Percentiles rank a stretch among this genome's conserved stretches.
Conservation (phyloP, 1,284 basidiomycete genomes). For the Sanghuangporus baumii region DNA sequence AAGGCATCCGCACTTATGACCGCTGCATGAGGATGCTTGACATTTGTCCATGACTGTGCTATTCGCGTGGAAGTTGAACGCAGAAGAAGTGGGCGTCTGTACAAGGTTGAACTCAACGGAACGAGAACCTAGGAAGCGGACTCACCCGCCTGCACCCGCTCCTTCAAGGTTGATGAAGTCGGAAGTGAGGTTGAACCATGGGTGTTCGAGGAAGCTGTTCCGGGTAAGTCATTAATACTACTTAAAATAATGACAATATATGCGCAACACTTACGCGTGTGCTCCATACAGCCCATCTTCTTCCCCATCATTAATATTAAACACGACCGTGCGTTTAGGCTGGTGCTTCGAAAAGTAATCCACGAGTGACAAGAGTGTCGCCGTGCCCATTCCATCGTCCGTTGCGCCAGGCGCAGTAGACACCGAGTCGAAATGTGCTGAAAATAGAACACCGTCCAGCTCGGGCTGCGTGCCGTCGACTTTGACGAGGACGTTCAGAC, state of each 20-base stretch:
- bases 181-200: constrained; percentile 60
- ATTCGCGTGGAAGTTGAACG: constrained; percentile 52
- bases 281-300: constrained; percentile 72
- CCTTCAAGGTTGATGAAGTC: constrained; percentile 78
- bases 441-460: constrained; percentile 58
- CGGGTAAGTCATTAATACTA: neutral
- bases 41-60: constrained; percentile 43
- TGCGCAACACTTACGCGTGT: constrained; percentile 41
- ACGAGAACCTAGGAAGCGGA: constrained; percentile 2
- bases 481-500: constrained; percentile 66
- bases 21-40: constrained; percentile 62
- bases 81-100: constrained; percentile 61
- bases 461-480: constrained; percentile 45
- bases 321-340: constrained; percentile 56
- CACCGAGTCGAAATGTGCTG: constrained; percentile 77
- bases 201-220: constrained; percentile 59
- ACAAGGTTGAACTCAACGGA: neutral
- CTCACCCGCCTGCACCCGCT: constrained; percentile 71
- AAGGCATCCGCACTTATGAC: constrained; percentile 63
- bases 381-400: constrained; percentile 72
- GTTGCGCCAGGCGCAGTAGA: constrained; percentile 70
- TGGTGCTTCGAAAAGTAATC: constrained; percentile 50
- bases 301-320: constrained; percentile 81
- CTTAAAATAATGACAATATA: neutral
- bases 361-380: constrained; percentile 60